Conservation (phyloP, 1,139 yeast species). For the Blastobotrys petasosporus region DNA sequence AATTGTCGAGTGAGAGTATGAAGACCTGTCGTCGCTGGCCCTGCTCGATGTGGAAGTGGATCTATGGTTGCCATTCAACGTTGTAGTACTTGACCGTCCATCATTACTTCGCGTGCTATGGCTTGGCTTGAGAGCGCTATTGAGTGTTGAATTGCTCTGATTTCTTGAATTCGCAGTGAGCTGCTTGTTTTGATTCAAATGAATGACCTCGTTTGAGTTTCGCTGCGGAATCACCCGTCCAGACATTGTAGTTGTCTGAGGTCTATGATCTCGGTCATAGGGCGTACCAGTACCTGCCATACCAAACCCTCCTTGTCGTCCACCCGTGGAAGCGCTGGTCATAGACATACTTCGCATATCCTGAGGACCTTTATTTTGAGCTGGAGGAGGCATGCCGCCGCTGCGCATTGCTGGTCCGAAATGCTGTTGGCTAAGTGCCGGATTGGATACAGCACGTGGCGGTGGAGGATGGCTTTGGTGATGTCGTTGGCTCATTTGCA, state of each 20-base stretch:
- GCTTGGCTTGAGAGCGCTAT: background rate
- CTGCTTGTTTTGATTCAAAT: slow-evolving; percentile 5
- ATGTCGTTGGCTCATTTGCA: slow-evolving; percentile 7
- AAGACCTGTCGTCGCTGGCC: slow-evolving; percentile 10
- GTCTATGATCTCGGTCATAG: slow-evolving; percentile 20
- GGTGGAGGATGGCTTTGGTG: slow-evolving; percentile 11
- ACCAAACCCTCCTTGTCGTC: background rate
- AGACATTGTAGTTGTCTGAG: slow-evolving; percentile 26
- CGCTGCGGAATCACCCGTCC: slow-evolving; percentile 31
- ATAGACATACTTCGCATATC: slow-evolving; percentile 23
- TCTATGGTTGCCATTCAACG: slow-evolving; percentile 12
- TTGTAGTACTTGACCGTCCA: background rate
- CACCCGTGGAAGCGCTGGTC: slow-evolving; percentile 15
- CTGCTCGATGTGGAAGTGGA: slow-evolving; percentile 25
- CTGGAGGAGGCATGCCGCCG: slow-evolving; percentile 2
- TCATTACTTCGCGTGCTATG: background rate
- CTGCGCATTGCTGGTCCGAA: slow-evolving; percentile 4
- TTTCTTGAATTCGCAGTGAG: background rate
- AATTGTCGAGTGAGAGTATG: slow-evolving; percentile 35
- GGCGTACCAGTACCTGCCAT: slow-evolving; percentile 4
- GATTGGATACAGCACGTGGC: slow-evolving; percentile 20
- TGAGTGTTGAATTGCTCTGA: background rate
- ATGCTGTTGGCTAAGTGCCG: background rate
- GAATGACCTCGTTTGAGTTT: slow-evolving; percentile 13
- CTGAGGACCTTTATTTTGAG: background rate